A percentile compares a stretch with the other conserved stretches of the same genome.
Conservation (phyloP, 768 basidiomycete genomes). For the Hydnum rufescens region DNA sequence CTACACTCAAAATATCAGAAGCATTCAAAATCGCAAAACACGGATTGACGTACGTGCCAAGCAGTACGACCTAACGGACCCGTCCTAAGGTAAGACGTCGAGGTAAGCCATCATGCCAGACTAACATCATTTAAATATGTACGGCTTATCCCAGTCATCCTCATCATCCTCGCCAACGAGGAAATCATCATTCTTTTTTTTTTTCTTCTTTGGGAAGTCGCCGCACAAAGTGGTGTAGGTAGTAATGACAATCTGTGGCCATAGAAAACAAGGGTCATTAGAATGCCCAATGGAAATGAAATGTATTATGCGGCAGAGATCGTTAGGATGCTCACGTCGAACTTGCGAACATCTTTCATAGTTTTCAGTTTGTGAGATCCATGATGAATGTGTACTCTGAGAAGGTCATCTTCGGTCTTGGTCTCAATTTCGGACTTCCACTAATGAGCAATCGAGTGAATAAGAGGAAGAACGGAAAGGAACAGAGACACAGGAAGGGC, state of each 20-base stretch:
- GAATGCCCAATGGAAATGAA: neutral
- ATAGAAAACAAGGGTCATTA: too few relatives aligned
- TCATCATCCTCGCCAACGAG: conserved; percentile 9
- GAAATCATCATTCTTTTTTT: conserved; percentile 12
- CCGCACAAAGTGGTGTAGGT: conserved; percentile 52
- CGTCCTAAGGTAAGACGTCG: neutral
- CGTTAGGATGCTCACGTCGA: conserved; percentile 25
- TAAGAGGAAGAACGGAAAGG: neutral
- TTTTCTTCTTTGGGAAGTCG: conserved; percentile 36
- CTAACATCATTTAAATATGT: neutral
- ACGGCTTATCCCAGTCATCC: conserved; percentile 6
- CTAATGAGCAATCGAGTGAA: conserved; percentile 18
- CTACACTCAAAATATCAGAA: conserved; percentile 39
- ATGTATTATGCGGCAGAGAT: neutral
- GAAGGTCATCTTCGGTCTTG: conserved; percentile 38
- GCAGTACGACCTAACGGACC: neutral
- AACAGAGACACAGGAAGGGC: neutral
- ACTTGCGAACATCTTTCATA: conserved; percentile 28
- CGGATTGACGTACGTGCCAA: neutral
- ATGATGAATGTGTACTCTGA: conserved; percentile 49
- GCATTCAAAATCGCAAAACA: conserved; percentile 32
- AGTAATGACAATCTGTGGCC: conserved; percentile 42
- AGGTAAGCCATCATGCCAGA: neutral
- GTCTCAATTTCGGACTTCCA: conserved; percentile 57
- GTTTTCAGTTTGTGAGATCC: conserved; percentile 47